phyloP scores from a whole-genome alignment of 2,329 filamentous ascomycete species.

The Venturia aucupariae region DNA sequence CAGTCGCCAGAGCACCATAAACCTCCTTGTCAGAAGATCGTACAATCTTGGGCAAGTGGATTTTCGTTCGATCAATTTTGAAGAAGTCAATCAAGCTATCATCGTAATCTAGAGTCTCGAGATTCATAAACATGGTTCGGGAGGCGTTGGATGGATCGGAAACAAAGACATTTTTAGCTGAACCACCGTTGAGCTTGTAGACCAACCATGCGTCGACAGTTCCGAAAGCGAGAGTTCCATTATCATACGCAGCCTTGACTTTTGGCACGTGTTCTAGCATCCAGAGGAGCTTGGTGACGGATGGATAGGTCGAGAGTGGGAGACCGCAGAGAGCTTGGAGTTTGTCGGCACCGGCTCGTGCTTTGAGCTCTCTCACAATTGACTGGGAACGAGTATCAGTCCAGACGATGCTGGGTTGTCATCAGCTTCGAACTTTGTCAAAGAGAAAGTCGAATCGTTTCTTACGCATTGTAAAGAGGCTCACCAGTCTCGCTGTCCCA shows the following conservation, averaged over 20 bases:
- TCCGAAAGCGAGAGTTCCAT: constrained; percentile 68
- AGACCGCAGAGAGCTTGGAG: constrained; percentile 66
- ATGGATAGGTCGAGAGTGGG: constrained; percentile 80
- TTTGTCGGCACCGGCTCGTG: constrained; percentile 55
- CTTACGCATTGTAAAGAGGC: constrained; percentile 62
- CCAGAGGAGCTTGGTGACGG: constrained; percentile 79
- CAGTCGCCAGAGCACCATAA: constrained; percentile 59
- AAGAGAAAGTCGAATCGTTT: neutral
- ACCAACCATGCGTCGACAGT: constrained; percentile 86
- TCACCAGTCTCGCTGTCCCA: constrained; percentile 79
- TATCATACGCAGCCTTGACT: constrained; percentile 67
- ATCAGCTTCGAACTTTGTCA: neutral
- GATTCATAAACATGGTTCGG: constrained; percentile 90
- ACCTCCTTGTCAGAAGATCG: constrained; percentile 65
- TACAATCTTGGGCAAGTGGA: constrained; percentile 70
- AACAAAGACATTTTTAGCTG: constrained; percentile 59
- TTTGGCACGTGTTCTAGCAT: constrained; percentile 61
- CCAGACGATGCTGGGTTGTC: constrained; percentile 58
- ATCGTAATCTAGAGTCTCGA: constrained; percentile 72
- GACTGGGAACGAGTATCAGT: constrained; percentile 72
- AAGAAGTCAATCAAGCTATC: constrained; percentile 71
- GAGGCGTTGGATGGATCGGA: constrained; percentile 85
- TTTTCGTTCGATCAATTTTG: constrained; percentile 60
- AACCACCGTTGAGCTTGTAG: constrained; percentile 71
- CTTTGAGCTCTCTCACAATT: constrained; percentile 69